phyloP scores from a whole-genome alignment of 345 rosid genomes.

The Populus nigra region DNA sequence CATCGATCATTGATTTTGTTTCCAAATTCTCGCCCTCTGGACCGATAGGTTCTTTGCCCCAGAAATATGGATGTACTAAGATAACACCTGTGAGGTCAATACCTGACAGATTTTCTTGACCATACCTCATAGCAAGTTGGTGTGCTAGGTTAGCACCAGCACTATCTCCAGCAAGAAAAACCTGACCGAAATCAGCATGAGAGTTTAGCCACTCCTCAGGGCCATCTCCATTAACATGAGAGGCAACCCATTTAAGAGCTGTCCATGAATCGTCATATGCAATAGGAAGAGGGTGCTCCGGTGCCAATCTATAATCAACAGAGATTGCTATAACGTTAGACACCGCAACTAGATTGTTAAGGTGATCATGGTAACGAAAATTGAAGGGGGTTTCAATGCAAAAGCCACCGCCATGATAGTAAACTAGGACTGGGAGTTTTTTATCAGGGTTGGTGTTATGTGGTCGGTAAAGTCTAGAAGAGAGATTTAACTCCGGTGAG shows the following conservation, averaged over 20 bases:
- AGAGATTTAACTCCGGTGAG: background rate
- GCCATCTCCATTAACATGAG: slow-evolving; percentile 18
- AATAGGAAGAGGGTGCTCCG: slow-evolving; percentile 20
- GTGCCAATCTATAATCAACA: slow-evolving; percentile 25
- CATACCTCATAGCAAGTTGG: background rate
- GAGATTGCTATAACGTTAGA: slow-evolving; percentile 17
- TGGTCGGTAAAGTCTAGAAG: slow-evolving; percentile 15
- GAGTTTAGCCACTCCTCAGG: slow-evolving; percentile 19
- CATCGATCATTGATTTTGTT: background rate
- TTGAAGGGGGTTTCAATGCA: slow-evolving; percentile 19
- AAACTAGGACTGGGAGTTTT: slow-evolving; percentile 21
- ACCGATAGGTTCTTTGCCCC: slow-evolving; percentile 25
- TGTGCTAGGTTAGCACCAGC: slow-evolving; percentile 24
- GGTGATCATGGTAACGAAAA: slow-evolving; percentile 2
- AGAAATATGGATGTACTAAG: slow-evolving; percentile 25
- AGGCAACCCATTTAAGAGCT: slow-evolving; percentile 25
- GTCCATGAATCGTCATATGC: slow-evolving; percentile 25
- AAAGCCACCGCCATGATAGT: slow-evolving; percentile 28
- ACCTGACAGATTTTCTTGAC: slow-evolving; percentile 1
- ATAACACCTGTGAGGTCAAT: background rate
- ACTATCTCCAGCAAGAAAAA: slow-evolving; percentile 15
- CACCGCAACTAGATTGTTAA: slow-evolving; percentile 12
- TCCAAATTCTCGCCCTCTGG: slow-evolving; percentile 1
- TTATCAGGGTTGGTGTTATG: background rate
- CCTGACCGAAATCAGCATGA: slow-evolving; percentile 13